These are phyloP conservation scores for Pleodorina starrii DNA, from an alignment of 139 green algal genomes.

Conservation along the genomic window DNA sequence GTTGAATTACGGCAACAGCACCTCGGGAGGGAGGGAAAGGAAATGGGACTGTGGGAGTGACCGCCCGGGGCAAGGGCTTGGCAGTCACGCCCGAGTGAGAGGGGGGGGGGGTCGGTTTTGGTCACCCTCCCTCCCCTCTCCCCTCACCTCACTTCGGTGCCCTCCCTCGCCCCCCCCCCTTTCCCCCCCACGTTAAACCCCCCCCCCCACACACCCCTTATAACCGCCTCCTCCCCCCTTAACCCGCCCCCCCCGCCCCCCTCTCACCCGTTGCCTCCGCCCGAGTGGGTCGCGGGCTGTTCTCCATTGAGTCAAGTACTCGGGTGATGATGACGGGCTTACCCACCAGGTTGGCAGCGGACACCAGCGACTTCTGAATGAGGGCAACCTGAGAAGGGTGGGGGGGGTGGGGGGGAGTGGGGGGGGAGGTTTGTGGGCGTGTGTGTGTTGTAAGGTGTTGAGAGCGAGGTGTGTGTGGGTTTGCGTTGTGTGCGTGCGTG, in stretches of 20 bases:
- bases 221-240: no score
- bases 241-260: no score
- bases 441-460: not conserved
- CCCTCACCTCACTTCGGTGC: no score
- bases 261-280: conserved; percentile 53
- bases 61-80: no score
- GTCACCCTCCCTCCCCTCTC: no score
- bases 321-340: conserved; percentile 91
- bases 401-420: not conserved
- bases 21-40: not conserved
- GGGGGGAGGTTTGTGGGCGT: not conserved
- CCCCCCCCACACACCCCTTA: no score
- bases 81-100: no score
- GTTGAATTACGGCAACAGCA: no score
- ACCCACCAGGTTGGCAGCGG: conserved; percentile 84
- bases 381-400: conserved; percentile 5
- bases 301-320: conserved; percentile 91
- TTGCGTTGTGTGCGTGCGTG: not conserved
- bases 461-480: not conserved
- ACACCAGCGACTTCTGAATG: conserved; percentile 43
- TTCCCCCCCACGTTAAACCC: no score
- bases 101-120: no score
- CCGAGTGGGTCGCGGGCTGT: conserved; percentile 52
- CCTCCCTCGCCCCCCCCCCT: no score
- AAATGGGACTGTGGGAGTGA: not conserved